Conservation (phyloP, 208 protist genomes). For the Kentomonas sorsogonicus region DNA sequence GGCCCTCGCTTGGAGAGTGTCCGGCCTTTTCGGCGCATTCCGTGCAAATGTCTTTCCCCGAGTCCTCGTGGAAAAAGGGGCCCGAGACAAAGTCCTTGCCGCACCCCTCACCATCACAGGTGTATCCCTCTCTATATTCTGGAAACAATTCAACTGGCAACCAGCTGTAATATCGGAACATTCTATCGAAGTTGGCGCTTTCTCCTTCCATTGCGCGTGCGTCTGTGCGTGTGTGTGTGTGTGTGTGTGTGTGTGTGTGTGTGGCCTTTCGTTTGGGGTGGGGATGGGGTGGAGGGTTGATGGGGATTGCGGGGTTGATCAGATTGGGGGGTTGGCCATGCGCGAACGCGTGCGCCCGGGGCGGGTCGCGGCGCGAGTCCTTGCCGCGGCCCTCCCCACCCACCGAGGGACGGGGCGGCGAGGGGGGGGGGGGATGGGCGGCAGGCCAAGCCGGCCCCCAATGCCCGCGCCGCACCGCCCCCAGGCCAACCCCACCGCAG, state of each 20-base stretch:
- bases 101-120: conserved; percentile 38
- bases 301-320: conserved; percentile 5
- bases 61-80: conserved; percentile 25
- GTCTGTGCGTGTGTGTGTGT: not conserved
- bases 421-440: not conserved
- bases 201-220: not conserved
- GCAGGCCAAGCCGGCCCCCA: not conserved
- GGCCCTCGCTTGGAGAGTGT: conserved; percentile 12
- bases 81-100: conserved; percentile 22
- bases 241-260: not conserved
- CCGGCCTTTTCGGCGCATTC: conserved; percentile 15
- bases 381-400: too few relatives aligned
- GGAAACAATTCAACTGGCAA: conserved; percentile 26
- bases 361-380: too few relatives aligned
- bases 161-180: conserved; percentile 27
- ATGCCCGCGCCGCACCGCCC: not conserved
- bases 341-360: too few relatives aligned
- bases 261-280: not conserved
- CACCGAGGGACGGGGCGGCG: too few relatives aligned
- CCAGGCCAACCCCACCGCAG: too few relatives aligned
- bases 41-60: conserved; percentile 26
- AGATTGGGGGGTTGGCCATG: too few relatives aligned
- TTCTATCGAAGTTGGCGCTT: not conserved
- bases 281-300: conserved; percentile 1
- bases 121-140: conserved; percentile 24